Evolutionary conservation across 352 stramenopile species (phyloP).

Genomic region (Globisporangium nunn): DNA sequence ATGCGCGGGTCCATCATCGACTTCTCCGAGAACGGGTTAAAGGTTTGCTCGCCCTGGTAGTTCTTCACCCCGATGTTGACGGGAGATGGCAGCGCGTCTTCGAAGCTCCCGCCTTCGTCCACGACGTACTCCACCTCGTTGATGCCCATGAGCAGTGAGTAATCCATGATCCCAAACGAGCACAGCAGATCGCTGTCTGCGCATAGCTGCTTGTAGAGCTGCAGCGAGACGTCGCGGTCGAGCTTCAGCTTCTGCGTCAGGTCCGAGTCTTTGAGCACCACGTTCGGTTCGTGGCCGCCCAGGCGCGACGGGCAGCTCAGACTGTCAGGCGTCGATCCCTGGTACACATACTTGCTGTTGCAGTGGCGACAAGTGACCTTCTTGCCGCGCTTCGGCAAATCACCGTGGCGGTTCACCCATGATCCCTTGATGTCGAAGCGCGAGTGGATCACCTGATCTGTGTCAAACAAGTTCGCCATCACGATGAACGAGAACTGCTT

Average conservation of each 20-base stretch:
- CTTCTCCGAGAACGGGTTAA: constrained; percentile 60
- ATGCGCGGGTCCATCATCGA: constrained; percentile 60
- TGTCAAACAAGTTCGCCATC: constrained; percentile 91
- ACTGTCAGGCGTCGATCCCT: constrained; percentile 59
- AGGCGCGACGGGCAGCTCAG: constrained; percentile 67
- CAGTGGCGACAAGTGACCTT: constrained; percentile 87
- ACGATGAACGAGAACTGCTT: constrained; percentile 90
- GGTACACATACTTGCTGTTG: constrained; percentile 80
- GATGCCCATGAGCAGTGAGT: constrained; percentile 87
- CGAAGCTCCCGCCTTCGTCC: constrained; percentile 44
- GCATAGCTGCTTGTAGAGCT: constrained; percentile 72
- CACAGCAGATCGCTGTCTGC: constrained; percentile 80
- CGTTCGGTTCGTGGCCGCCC: constrained; percentile 81
- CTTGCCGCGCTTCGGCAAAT: constrained; percentile 79
- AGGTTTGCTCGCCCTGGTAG: constrained; percentile 16
- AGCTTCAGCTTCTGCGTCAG: constrained; percentile 87
- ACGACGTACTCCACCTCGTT: constrained; percentile 87
- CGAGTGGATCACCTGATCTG: constrained; percentile 79
- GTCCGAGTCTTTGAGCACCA: constrained; percentile 86
- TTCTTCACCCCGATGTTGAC: constrained; percentile 20
- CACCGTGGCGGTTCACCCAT: constrained; percentile 83
- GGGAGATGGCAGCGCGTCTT: constrained; percentile 21
- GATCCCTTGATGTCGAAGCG: constrained; percentile 90
- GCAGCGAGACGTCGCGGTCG: constrained; percentile 52
- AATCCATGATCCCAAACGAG: constrained; percentile 90